phyloP scores from a whole-genome alignment of 352 stramenopile species.

The Phytopythium montanum region DNA sequence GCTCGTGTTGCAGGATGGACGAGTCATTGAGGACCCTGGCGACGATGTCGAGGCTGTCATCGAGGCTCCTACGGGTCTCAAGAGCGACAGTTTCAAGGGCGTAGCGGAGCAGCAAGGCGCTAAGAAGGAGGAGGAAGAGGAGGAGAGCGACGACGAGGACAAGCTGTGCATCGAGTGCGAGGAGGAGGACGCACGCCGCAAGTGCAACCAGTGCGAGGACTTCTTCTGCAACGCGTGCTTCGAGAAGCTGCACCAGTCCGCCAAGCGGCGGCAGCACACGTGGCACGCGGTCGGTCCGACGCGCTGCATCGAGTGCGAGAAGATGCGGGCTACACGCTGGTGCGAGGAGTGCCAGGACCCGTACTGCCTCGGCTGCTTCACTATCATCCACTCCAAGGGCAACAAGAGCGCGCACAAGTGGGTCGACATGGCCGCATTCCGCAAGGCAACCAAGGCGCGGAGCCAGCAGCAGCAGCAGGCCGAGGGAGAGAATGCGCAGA shows the following conservation, averaged over 20 bases:
- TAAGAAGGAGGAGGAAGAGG: conserved; percentile 14
- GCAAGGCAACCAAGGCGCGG: conserved; percentile 35
- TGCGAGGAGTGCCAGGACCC: conserved; percentile 71
- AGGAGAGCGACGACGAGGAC: conserved; percentile 53
- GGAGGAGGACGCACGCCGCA: conserved; percentile 58
- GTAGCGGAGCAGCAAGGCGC: not conserved
- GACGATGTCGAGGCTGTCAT: conserved; percentile 26
- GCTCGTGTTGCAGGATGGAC: conserved; percentile 67
- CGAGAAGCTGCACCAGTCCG: conserved; percentile 64
- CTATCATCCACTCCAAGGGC: conserved; percentile 79
- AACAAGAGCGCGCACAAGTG: conserved; percentile 73
- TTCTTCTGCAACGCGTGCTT: conserved; percentile 78
- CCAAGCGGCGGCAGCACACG: conserved; percentile 71
- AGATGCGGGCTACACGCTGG: conserved; percentile 79
- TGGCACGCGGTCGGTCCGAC: conserved; percentile 71
- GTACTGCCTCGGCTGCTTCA: conserved; percentile 80
- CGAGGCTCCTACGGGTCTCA: not conserved
- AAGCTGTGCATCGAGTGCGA: conserved; percentile 77
- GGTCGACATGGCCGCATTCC: conserved; percentile 65
- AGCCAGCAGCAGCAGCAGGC: conserved; percentile 27
- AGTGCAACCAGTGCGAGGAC: conserved; percentile 74
- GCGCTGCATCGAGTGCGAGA: conserved; percentile 84
- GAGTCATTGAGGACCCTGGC: conserved; percentile 50
- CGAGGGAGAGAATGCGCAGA: conserved; percentile 61
- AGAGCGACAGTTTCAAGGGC: not conserved